A percentile compares a stretch with the other conserved stretches of the same genome.
Conservation (phyloP, 441 rosid species). For the Gossypium davidsonii region DNA sequence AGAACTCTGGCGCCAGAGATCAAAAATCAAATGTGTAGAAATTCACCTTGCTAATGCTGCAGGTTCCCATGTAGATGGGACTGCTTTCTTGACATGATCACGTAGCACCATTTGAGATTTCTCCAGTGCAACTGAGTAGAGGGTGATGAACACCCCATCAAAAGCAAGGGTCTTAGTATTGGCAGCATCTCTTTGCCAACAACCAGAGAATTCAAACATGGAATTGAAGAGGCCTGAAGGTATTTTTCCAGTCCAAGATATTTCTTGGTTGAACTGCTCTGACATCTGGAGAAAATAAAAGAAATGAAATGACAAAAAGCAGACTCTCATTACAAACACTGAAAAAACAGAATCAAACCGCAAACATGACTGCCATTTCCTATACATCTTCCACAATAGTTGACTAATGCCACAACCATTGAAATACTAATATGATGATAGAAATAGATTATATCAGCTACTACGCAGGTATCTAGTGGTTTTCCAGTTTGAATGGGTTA, state of each 20-base stretch:
- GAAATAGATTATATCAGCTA: background rate
- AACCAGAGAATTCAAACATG: slow-evolving; percentile 78
- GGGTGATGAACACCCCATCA: slow-evolving; percentile 89
- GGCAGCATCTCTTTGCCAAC: slow-evolving; percentile 94
- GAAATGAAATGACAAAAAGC: slow-evolving; percentile 1
- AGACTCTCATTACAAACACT: background rate
- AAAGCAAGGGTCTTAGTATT: slow-evolving; percentile 82
- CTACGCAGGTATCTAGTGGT: background rate
- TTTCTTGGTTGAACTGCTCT: slow-evolving; percentile 91
- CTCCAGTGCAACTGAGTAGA: slow-evolving; percentile 78
- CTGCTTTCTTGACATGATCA: slow-evolving; percentile 76
- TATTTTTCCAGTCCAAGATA: slow-evolving; percentile 80
- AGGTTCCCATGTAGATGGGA: slow-evolving; percentile 91
- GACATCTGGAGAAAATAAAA: slow-evolving; percentile 59
- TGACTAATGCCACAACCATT: background rate
- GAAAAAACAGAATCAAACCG: background rate
- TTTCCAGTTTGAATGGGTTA: background rate
- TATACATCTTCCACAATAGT: background rate
- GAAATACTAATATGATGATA: background rate
- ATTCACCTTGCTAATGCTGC: slow-evolving; percentile 79
- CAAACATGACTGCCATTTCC: background rate
- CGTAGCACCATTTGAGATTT: slow-evolving; percentile 68
- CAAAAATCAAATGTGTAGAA: background rate
- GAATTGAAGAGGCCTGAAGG: slow-evolving; percentile 88
- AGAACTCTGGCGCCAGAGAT: background rate